These are phyloP conservation scores for Pilobolus umbonatus DNA, from an alignment of 192 early-diverging fungal species.

Conservation along the genomic window DNA sequence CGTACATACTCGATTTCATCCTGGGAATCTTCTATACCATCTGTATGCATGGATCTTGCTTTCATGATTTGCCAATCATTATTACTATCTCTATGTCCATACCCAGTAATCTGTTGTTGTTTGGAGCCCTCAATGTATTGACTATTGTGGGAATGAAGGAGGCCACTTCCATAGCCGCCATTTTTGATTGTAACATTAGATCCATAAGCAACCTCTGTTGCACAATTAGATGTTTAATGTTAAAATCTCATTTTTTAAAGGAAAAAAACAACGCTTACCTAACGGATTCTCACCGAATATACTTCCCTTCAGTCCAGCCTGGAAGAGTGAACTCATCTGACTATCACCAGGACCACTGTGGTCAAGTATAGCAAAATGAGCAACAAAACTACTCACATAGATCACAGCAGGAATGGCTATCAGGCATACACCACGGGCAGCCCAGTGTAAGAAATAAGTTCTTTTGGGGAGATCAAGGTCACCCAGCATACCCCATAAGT, in stretches of 20 bases:
- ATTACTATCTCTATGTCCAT: conserved; percentile 89
- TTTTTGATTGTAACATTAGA: conserved; percentile 84
- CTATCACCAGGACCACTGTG: conserved; percentile 82
- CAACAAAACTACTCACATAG: conserved; percentile 76
- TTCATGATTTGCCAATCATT: conserved; percentile 84
- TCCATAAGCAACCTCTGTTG: conserved; percentile 83
- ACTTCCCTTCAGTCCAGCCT: conserved; percentile 83
- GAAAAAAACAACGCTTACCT: conserved; percentile 37
- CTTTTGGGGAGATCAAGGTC: conserved; percentile 58
- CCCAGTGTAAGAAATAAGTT: conserved; percentile 76
- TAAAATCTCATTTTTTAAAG: background rate
- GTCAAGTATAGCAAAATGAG: conserved; percentile 87
- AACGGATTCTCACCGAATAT: conserved; percentile 76
- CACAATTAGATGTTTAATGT: background rate
- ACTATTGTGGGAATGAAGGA: conserved; percentile 93
- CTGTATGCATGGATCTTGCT: conserved; percentile 33
- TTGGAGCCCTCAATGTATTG: conserved; percentile 78
- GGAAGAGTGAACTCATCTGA: conserved; percentile 96
- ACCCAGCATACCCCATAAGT: conserved; percentile 87
- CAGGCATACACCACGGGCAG: conserved; percentile 72
- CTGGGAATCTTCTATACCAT: background rate
- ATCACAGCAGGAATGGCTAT: conserved; percentile 78
- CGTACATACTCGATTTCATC: conserved; percentile 49
- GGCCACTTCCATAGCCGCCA: conserved; percentile 74
- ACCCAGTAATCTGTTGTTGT: conserved; percentile 97